Evolutionary conservation across 2,329 filamentous ascomycete genomes (phyloP), one percentile per base, ranked within the genome.

Genomic region (Penicillium frequentans): DNA sequence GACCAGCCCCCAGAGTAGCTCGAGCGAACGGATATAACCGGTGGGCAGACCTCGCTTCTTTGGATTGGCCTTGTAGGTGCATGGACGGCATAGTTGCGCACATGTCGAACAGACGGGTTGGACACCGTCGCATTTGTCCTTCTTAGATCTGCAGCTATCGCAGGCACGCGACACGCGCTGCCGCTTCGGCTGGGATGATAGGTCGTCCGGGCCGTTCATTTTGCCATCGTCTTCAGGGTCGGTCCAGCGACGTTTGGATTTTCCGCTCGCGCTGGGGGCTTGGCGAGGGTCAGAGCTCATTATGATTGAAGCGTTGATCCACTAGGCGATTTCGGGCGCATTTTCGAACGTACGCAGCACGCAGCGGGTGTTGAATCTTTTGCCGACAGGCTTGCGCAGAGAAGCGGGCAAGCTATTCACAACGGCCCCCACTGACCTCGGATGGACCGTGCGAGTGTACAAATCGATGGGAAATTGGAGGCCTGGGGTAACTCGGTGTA

Each of bases 41-140:
- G 90, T 90, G 65, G 89, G 89, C 11, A 93, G 85, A 4, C 90
- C 90, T 61, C 90, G 82, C 71, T 91, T 91, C 73, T 90, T 91
- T 8, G 88, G 86, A 53, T 85, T 86, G 53, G 87, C 82, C 59
- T 88, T 85, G 70, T 92, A 93, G 16, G 87, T 86, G 71, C 90
- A 93, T 33, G 79, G 72, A 49, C 89, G 81, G 53, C 82, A 84
- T 58, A 88, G 83, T 5, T 82, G 78, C 7, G 81, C 79, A 74
- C 89, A 91, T 3, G 87, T 87, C 47, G 84, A 85, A 70, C 89
- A 91, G 14, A 79, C 77, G 6, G 88, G 88, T 62, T 86, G 84
- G 11, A 79, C 77, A 16, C 89, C 89, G 66, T 91, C 88, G 72
- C 89, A 91, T 68, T 89, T 90, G 72, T 90, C 88, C 59, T 87